Evolutionary conservation across 2,329 filamentous ascomycete genomes (phyloP), one percentile per base, ranked within the genome.

Genomic region (Lasiodiplodia sp.): DNA sequence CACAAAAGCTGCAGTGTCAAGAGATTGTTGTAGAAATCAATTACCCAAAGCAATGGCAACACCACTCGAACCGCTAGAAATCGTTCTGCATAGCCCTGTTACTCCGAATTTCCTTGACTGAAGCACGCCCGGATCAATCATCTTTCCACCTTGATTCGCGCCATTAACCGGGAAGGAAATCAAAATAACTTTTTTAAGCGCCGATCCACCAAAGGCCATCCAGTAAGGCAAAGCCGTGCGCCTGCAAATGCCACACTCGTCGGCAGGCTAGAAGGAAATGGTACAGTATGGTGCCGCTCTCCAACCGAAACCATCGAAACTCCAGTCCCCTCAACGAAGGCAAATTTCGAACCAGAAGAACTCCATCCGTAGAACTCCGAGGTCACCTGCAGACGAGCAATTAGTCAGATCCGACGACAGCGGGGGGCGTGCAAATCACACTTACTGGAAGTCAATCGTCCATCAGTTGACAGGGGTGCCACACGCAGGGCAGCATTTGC

Each of bases 401-500:
- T n/a, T 58, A n/a, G n/a, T 55, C 25, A 37, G 51, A 18, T 14
- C 14, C 18, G 18, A 18, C 23, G 18, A 55, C 10, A 31, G 18
- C 16, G 6, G 16, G 28, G 11, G 4, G 16, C 6, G 8, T n/a
- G 28, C 14, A 31, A 53, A 18, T 21, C 21, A 40, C 3, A 56
- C 38, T 44, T n/a, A 52, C 37, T 44, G 23, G 49, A 53, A 57
- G 55, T 53, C 44, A 63, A 53, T 44, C 12, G 49, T 44, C 34
- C 23, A 49, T 47, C 37, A 80, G 68, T 79, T 80, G 40, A 81
- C 79, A n/a, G 78, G 77, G 63, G 78, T 79, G 55, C 79, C 79
- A 64, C 79, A 81, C 55, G 77, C 72, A 8, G 78, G 77, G 69
- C 79, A 81, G 71, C 76, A 77, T 68, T 80, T 80, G 31, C 79